phyloP scores from a whole-genome alignment of 202 grass and related monocot species.

The Setaria italica region DNA sequence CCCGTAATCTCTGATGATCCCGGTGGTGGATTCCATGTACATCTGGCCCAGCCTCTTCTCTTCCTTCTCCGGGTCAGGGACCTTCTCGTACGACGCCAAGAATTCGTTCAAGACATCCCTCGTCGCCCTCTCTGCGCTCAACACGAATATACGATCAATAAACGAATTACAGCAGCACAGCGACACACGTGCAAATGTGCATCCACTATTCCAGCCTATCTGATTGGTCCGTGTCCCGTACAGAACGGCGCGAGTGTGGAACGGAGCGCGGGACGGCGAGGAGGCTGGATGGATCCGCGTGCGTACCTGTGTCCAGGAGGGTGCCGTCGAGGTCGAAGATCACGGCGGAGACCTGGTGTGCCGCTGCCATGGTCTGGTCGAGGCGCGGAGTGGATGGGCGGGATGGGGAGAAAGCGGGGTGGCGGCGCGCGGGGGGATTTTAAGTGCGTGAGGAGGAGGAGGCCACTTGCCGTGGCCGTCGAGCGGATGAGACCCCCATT shows the following conservation, averaged over 20 bases:
- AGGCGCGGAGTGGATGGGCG: background rate
- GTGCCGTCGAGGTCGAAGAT: constrained; percentile 89
- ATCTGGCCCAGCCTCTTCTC: constrained; percentile 76
- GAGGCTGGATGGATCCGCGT: background rate
- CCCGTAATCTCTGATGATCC: constrained; percentile 75
- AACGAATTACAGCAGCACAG: background rate
- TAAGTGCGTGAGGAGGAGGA: constrained; percentile 26
- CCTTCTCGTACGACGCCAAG: constrained; percentile 68
- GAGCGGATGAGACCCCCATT: background rate
- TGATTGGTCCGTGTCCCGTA: background rate
- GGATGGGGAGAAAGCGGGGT: constrained; percentile 15
- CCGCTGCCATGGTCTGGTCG: constrained; percentile 46
- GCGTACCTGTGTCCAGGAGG: constrained; percentile 67
- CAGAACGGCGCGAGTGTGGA: background rate
- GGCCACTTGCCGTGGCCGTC: background rate
- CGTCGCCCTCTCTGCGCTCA: constrained; percentile 69
- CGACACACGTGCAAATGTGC: constrained; percentile 10
- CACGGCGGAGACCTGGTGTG: constrained; percentile 50
- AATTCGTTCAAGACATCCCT: constrained; percentile 69
- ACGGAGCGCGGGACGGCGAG: background rate
- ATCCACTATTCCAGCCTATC: background rate
- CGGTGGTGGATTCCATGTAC: constrained; percentile 66
- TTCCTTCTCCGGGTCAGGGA: constrained; percentile 63
- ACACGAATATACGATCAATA: background rate
- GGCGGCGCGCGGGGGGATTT: constrained; percentile 35